These are phyloP conservation scores for Didymellaceae sp. DNA, from an alignment of 2,329 filamentous ascomycete species.

Conservation along the genomic window DNA sequence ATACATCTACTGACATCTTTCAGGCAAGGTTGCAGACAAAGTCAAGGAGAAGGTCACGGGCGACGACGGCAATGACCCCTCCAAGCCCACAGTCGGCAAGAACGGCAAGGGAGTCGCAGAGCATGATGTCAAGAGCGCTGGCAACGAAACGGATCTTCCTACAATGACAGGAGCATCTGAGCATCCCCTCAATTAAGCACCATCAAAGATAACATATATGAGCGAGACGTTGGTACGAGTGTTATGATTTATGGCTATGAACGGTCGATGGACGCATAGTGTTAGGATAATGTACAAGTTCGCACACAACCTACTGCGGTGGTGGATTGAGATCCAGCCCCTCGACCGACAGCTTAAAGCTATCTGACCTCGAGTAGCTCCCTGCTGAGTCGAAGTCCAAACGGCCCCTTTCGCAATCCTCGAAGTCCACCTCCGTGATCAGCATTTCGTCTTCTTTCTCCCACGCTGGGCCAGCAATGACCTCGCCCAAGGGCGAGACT, in stretches of 20 bases:
- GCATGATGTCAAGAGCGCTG: conserved; percentile 3
- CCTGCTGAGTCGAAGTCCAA: conserved; percentile 85
- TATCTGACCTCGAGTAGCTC: conserved; percentile 79
- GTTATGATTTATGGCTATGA: not conserved
- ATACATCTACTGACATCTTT: not conserved
- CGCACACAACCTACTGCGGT: conserved; percentile 39
- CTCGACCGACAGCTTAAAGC: conserved; percentile 65
- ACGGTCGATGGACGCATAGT: not conserved
- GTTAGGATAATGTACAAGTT: not conserved
- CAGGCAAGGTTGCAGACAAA: conserved; percentile 10
- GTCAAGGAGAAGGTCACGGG: conserved; percentile 1
- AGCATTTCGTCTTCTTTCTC: conserved; percentile 73
- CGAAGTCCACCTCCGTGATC: conserved; percentile 79
- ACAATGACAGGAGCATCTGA: conserved; percentile 6
- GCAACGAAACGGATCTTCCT: conserved; percentile 4
- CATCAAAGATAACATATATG: not conserved
- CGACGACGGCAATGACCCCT: conserved; percentile 2
- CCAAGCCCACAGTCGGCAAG: conserved; percentile 9
- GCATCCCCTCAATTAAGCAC: not conserved
- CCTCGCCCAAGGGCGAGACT: conserved; percentile 77
- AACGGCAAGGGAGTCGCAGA: conserved; percentile 8
- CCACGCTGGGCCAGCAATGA: conserved; percentile 83
- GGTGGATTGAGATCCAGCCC: conserved; percentile 66
- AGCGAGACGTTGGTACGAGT: too few species aligned
- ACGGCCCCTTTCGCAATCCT: conserved; percentile 82